Evolutionary conservation across 345 rosid species (phyloP).

Genomic region (Lepidium sativum): DNA sequence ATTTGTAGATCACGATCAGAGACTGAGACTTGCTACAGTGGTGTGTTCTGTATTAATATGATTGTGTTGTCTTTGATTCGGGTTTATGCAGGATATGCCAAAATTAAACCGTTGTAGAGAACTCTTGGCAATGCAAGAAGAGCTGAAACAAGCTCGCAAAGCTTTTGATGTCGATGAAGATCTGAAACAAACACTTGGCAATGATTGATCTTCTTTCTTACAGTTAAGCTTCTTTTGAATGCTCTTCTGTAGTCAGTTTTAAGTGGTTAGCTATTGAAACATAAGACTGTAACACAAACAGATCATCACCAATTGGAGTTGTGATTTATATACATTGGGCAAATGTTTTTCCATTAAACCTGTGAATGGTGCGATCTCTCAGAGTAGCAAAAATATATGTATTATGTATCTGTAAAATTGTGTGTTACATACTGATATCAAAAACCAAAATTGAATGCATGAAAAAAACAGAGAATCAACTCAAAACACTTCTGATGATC

Average conservation of each 20-base stretch:
- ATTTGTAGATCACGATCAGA: too few relatives aligned
- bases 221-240: not conserved
- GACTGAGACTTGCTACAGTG: too few relatives aligned
- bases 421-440: not conserved
- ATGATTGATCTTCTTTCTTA: slow-evolving; percentile 4
- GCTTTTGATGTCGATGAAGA: slow-evolving; percentile 93
- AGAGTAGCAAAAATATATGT: too few relatives aligned
- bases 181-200: not conserved
- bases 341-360: not conserved
- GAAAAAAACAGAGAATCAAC: not conserved
- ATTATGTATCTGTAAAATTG: not conserved
- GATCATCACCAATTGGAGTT: not conserved
- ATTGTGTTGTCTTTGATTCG: not conserved
- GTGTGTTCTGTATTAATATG: too few relatives aligned
- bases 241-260: not conserved
- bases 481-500: not conserved
- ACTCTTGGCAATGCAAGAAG: slow-evolving; percentile 88
- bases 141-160: slow-evolving; percentile 92
- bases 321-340: not conserved
- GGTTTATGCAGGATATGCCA: slow-evolving; percentile 55
- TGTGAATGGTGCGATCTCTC: too few relatives aligned
- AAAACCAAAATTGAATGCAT: not conserved
- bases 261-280: not conserved
- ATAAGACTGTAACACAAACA: not conserved
- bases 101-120: slow-evolving; percentile 86